Evolutionary conservation across 179 eudicot genomes (phyloP), one percentile per base, ranked within the genome.

Genomic region (Amaranthus tricolor): DNA sequence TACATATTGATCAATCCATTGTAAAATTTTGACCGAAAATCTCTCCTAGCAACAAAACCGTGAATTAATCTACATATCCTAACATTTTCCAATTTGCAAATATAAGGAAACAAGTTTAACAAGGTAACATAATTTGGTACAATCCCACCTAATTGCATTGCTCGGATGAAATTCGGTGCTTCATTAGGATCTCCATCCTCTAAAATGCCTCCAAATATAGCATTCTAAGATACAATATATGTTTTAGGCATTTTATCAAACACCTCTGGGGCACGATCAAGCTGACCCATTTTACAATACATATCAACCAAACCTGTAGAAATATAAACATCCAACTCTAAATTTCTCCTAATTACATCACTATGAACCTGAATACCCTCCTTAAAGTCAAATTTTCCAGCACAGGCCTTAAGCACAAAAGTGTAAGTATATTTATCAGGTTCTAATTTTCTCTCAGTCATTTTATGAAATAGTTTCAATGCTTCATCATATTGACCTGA

Each of bases 21-120:
- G 12, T 54, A 76, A 78, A 91, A 91, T 40, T 84, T 70, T 6
- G 44, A 44, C 12, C 53, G 50, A 19, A 86, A 91, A 47, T 17
- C 74, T 76, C 89, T 85, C 77, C 84, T 85, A 40, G 82, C 63
- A 70, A 89, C 82, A 76, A 79, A 86, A 52, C 90, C 91, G 78
- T 88, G 91, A 78, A 88, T 74, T 50, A 75, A 75, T 77, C 77
- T 86, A 74, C 93, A 87, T 5, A 75, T 24, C 72, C 71, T 78
- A 56, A 77, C 68, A 84, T 89, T 80, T 61, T 55, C 76, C 57
- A 85, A 78, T 59, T 80, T 86, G 66, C 83, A 83, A 82, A 91
- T 77, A n/a, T 86, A 88, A 1, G 93, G 92, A 79, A 88, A 89
- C 84, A 90, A 71, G 85, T 87, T 91, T 82, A 91, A 80, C 88